These are phyloP conservation scores for Cutaneotrichosporon cutaneum DNA, from an alignment of 1,284 basidiomycete species.

Conservation along the genomic window DNA sequence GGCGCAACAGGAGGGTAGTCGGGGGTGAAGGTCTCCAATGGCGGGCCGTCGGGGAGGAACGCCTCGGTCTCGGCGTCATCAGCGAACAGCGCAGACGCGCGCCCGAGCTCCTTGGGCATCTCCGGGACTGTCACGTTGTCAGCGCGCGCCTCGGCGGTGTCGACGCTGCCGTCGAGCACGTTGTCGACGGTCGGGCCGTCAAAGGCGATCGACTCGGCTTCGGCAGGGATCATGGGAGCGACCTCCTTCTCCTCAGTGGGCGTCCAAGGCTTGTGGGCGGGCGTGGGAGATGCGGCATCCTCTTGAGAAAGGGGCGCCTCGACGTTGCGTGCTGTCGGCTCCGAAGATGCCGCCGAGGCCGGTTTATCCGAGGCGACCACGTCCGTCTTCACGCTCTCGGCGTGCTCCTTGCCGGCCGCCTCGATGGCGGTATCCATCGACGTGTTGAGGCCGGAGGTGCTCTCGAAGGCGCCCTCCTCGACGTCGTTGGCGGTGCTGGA, in stretches of 20 bases:
- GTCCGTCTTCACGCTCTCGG: background rate
- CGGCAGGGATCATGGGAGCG: constrained; percentile 14
- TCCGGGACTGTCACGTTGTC: background rate
- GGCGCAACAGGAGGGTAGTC: background rate
- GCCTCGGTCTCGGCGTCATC: constrained; percentile 14
- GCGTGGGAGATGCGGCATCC: background rate
- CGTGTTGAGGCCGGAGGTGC: constrained; percentile 11
- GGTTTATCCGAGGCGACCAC: background rate
- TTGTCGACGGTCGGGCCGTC: constrained; percentile 6
- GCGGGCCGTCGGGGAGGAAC: constrained; percentile 9
- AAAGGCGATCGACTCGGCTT: constrained; percentile 13
- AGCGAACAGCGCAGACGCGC: constrained; percentile 13
- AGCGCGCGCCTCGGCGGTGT: background rate
- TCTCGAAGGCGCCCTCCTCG: constrained; percentile 18
- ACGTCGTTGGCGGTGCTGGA: constrained; percentile 6
- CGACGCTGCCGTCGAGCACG: background rate
- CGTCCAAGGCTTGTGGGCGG: background rate
- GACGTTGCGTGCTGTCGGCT: background rate
- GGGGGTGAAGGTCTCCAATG: background rate
- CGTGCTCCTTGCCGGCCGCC: constrained; percentile 8
- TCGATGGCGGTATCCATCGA: constrained; percentile 16
- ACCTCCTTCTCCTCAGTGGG: background rate
- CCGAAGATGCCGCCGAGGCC: background rate
- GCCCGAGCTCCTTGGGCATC: constrained; percentile 9
- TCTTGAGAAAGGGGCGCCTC: background rate